phyloP scores from a whole-genome alignment of 805 yeast species.

The Sugiyamaella smithiae region DNA sequence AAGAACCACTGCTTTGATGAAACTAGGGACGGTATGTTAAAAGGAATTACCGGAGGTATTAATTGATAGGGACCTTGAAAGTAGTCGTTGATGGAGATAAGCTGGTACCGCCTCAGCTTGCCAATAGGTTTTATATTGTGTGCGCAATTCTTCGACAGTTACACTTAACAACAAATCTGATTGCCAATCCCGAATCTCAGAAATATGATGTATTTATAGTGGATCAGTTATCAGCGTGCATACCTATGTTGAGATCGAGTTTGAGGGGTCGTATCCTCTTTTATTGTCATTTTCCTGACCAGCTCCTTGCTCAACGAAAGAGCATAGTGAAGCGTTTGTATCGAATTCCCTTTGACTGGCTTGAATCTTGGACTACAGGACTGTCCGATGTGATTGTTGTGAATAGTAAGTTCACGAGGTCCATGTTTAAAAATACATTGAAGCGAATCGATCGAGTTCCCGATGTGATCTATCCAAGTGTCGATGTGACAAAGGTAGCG shows the following conservation, averaged over 20 bases:
- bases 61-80: slow-evolving; percentile 38
- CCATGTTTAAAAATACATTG: slow-evolving; percentile 67
- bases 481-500: slow-evolving; percentile 42
- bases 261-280: slow-evolving; percentile 57
- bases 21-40: slow-evolving; percentile 48
- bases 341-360: slow-evolving; percentile 76
- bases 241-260: slow-evolving; percentile 59
- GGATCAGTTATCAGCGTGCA: slow-evolving; percentile 83
- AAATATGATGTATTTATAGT: slow-evolving; percentile 71
- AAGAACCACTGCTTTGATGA: slow-evolving; percentile 87
- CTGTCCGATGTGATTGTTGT: slow-evolving; percentile 79
- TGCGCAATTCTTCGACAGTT: slow-evolving; percentile 84
- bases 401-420: slow-evolving; percentile 78
- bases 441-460: slow-evolving; percentile 39
- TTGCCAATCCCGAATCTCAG: slow-evolving; percentile 42
- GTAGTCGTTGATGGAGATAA: slow-evolving; percentile 77
- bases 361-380: slow-evolving; percentile 78
- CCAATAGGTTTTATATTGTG: slow-evolving; percentile 69
- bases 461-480: slow-evolving; percentile 75
- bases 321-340: slow-evolving; percentile 59
- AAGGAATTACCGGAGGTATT: neutral
- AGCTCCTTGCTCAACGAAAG: slow-evolving; percentile 61
- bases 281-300: slow-evolving; percentile 97
- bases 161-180: slow-evolving; percentile 51
- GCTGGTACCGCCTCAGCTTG: slow-evolving; percentile 67